Percentiles rank a stretch among this genome's conserved stretches.
Evolutionary conservation across 2,329 filamentous ascomycete genomes (phyloP).

Genomic region (Calycina herbarum): DNA sequence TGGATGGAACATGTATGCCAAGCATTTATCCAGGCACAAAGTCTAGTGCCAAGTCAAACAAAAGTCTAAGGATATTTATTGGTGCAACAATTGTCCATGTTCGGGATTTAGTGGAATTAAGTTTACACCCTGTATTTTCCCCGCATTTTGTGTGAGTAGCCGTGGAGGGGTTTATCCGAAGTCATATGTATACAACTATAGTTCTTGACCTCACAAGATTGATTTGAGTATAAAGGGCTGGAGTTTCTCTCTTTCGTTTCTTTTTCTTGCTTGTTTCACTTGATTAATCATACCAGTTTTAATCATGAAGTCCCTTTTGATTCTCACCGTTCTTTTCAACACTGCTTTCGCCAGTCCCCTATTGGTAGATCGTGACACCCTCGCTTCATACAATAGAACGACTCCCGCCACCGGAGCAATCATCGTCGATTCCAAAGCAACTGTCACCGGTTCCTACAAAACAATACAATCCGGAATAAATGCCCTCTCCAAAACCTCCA

Average conservation of each 20-base stretch:
- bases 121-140: not conserved
- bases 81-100: not conserved
- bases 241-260: not conserved
- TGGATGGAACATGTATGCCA: not conserved
- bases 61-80: constrained; percentile 1
- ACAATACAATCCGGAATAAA: constrained; percentile 26
- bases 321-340: not conserved
- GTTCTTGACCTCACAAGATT: not conserved
- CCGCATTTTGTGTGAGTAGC: not conserved
- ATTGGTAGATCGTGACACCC: constrained; percentile 13
- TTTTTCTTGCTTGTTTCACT: not conserved
- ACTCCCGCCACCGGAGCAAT: constrained; percentile 47
- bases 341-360: not conserved
- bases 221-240: not conserved
- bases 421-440: constrained; percentile 43
- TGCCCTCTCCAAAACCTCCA: constrained; percentile 45
- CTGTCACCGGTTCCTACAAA: constrained; percentile 28
- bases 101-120: not conserved
- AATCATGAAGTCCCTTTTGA: constrained; percentile 1
- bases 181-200: not conserved
- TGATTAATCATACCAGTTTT: not conserved
- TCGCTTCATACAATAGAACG: constrained; percentile 32
- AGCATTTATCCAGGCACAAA: not conserved
- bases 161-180: not conserved
- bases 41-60: not conserved